phyloP scores from a whole-genome alignment of 2,329 filamentous ascomycete species.

The Xylaria sp. region DNA sequence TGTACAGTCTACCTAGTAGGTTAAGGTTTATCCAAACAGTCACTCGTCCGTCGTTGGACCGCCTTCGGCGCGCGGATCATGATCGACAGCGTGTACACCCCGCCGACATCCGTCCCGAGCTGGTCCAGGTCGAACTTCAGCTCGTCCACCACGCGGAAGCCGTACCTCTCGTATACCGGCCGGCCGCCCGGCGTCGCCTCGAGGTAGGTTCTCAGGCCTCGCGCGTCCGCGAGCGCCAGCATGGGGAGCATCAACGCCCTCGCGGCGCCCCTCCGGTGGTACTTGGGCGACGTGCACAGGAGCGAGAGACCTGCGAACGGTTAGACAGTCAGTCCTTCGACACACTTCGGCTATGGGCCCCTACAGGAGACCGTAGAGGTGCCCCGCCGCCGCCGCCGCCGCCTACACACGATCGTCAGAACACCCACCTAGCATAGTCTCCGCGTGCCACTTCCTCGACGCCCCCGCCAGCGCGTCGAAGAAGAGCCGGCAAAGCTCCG shows the following conservation, averaged over 20 bases:
- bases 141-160: slow-evolving; percentile 41
- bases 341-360: no score
- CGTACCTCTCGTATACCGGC: slow-evolving; percentile 42
- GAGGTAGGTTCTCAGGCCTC: slow-evolving; percentile 39
- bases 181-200: slow-evolving; percentile 43
- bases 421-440: slow-evolving; percentile 40
- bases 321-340: no score
- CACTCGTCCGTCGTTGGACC: neutral
- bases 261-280: slow-evolving; percentile 41
- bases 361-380: no score
- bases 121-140: slow-evolving; percentile 30
- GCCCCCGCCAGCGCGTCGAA: slow-evolving; percentile 33
- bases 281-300: slow-evolving; percentile 39
- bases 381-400: no score
- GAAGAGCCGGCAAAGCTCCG: slow-evolving; percentile 34
- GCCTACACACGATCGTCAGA: no score
- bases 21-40: neutral
- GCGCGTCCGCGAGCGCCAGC: slow-evolving; percentile 40
- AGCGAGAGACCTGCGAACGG: slow-evolving; percentile 39
- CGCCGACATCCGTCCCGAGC: slow-evolving; percentile 22
- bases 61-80: slow-evolving; percentile 36
- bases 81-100: slow-evolving; percentile 25
- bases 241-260: slow-evolving; percentile 40
- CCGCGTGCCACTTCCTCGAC: slow-evolving; percentile 35
- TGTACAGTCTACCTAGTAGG: neutral